Base-by-base conservation (phyloP, 148 eudicot species). In the Spergularia marina region DNA sequence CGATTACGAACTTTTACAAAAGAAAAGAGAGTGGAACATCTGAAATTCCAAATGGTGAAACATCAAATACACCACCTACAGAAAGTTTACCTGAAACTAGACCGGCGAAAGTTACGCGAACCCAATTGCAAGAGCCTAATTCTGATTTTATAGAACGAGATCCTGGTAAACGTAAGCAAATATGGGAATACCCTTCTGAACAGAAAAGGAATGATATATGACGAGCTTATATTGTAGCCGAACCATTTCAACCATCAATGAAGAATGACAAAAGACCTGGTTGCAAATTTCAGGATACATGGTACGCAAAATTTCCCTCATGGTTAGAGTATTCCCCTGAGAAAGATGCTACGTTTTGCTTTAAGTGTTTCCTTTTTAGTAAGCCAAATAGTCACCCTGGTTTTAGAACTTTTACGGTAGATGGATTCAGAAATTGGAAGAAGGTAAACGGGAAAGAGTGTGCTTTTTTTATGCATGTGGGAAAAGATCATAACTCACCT, bases 271-370 rank as follows among this genome's bases (percentile, higher is more conserved):
- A 18, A 14, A 7, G 12, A 2, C 44, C 12, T 10, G 41, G 44
- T 30, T 47, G 68, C 15, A 1, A 7, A 30, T 64, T 64, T 64
- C 68, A 64, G 17, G 10, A 15, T 2, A 11, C 41, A 14, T 64
- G 68, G 47, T 64, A 34, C 13, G 9, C 0, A 0, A 64, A 64
- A 64, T 64, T 64, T 36, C 68, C 10, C n/a, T 30, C 34, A 30
- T 64, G 68, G 68, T 64, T 64, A 36, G 68, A 64, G 15, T 64
- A 64, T 64, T 64, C 68, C 18, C 68, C 49, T 14, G 49, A 13
- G 7, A 64, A 34, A 39, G 34, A 30, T 30, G 34, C 2, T 30
- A 2, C 34, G 34, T 64, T 34, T 64, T 64, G 68, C 12, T 59
- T 59, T 59, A 7, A 6, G 10, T 59, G 30, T 59, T 59, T 59